Conservation (phyloP, 2,329 filamentous ascomycete genomes). For the Cordyceps militaris region DNA sequence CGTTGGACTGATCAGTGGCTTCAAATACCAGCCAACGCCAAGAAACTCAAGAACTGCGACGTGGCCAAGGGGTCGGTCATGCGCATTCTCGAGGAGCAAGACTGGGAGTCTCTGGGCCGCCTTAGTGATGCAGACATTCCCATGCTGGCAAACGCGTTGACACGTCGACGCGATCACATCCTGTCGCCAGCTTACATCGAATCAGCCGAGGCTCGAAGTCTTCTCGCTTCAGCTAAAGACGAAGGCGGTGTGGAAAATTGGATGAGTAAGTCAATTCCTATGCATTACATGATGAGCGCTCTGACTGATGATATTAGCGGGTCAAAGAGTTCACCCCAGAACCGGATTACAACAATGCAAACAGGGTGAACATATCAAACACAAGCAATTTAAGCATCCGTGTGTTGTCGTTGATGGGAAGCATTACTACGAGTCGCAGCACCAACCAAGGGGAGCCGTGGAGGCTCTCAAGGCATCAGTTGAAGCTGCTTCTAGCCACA, state of each 20-base stretch:
- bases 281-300: not conserved
- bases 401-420: conserved; percentile 14
- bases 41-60: conserved; percentile 27
- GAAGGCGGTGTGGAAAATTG: conserved; percentile 27
- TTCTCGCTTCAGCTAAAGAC: conserved; percentile 21
- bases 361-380: not conserved
- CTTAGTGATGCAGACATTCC: conserved; percentile 24
- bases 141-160: conserved; percentile 27
- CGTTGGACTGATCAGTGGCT: conserved; percentile 34
- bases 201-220: conserved; percentile 19
- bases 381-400: not conserved
- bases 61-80: conserved; percentile 21
- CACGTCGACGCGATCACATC: conserved; percentile 24
- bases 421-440: not conserved
- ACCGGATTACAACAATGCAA: conserved; percentile 23
- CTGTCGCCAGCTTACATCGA: conserved; percentile 14
- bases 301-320: conserved; percentile 19
- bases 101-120: conserved; percentile 24
- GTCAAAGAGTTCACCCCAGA: conserved; percentile 20
- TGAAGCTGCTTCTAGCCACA: conserved; percentile 18
- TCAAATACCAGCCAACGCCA: conserved; percentile 21
- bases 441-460: conserved; percentile 15
- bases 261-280: conserved; percentile 26
- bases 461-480: conserved; percentile 22
- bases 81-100: conserved; percentile 20